Conservation (phyloP, 495 filamentous ascomycete genomes). For the Hyaloscypha hepaticicola region DNA sequence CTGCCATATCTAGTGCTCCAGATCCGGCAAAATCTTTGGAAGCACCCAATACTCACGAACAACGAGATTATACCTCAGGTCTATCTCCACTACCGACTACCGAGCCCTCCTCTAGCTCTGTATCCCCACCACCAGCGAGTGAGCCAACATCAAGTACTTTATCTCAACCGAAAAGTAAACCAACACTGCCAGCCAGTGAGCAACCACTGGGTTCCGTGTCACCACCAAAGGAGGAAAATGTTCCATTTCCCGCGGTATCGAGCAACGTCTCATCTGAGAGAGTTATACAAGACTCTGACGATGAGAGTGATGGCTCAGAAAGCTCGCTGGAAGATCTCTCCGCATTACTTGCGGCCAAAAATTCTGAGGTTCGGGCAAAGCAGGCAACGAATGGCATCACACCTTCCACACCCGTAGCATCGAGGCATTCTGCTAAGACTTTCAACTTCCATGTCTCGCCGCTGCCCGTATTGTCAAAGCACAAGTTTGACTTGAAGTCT, state of each 20-base stretch:
- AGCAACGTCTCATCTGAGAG: slow-evolving; percentile 27
- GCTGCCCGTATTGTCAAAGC: slow-evolving; percentile 51
- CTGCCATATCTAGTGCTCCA: neutral
- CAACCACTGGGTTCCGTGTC: neutral
- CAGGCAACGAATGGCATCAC: slow-evolving; percentile 36
- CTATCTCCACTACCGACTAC: slow-evolving; percentile 18
- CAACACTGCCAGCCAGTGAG: slow-evolving; percentile 8
- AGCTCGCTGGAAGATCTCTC: slow-evolving; percentile 27
- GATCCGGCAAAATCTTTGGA: neutral
- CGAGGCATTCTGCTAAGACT: slow-evolving; percentile 12
- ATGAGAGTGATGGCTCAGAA: slow-evolving; percentile 62
- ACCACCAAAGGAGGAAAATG: slow-evolving; percentile 11
- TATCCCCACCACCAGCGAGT: neutral
- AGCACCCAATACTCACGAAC: neutral
- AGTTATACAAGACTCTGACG: slow-evolving; percentile 68
- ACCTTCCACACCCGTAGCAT: slow-evolving; percentile 31
- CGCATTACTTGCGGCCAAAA: slow-evolving; percentile 16
- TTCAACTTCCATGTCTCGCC: slow-evolving; percentile 39
- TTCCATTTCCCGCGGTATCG: slow-evolving; percentile 8
- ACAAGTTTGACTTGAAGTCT: slow-evolving; percentile 65
- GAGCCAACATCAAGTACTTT: neutral
- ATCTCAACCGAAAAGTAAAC: neutral
- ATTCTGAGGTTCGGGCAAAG: slow-evolving; percentile 47
- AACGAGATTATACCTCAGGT: slow-evolving; percentile 12
- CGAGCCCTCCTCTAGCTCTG: neutral